Base-by-base conservation (phyloP, 2,329 filamentous ascomycete genomes). In the Lecanosticta acicola region DNA sequence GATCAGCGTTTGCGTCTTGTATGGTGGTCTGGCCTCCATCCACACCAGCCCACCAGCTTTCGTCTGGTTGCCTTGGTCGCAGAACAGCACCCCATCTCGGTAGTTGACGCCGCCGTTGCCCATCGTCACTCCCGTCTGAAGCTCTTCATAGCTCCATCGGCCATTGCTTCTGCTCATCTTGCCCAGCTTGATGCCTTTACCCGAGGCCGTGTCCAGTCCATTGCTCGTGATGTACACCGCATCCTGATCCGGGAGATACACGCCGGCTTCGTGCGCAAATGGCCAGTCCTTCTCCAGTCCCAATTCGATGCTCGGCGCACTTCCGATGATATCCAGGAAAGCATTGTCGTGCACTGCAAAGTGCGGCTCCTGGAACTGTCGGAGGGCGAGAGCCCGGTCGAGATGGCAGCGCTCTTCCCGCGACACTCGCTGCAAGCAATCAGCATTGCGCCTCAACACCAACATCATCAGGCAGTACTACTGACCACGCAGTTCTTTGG, bases 21-120 rank as follows among this genome's bases (percentile, higher is more conserved):
- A 63, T 9, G 57, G 56, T 8, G 58, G 49, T 11, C 26, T 37
- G 11, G 50, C 13, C 18, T 53, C 46, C 51, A 63, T 57, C 10
- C 54, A 38, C 7, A 59, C 53, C 37, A 64, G 48, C 11, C 57
- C 58, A 18, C 56, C 55, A 9, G 58, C 42, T 17, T 49, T 37
- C 5, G 40, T 26, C 24, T 44, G 48, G 29, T 55, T 48, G 39
- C 63, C 62, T 59, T 66, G 61, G 19, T 59, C 54, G 49, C 61
- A 64, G 46, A 63, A 59, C 0, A 65, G 53, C 13, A 66, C 43
- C 8, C 66, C 59, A 7, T 65, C 61, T 33, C 51, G 53, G 58
- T 72, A 72, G 45, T 75, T 76, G 32, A 74, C 66, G 4, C 71
- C 74, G 16, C 74, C 74, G 39, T 77, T 77, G 4, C 67, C 69